These are phyloP conservation scores for Sarcodon sp. DNA, from an alignment of 768 basidiomycete genomes.

Conservation along the genomic window DNA sequence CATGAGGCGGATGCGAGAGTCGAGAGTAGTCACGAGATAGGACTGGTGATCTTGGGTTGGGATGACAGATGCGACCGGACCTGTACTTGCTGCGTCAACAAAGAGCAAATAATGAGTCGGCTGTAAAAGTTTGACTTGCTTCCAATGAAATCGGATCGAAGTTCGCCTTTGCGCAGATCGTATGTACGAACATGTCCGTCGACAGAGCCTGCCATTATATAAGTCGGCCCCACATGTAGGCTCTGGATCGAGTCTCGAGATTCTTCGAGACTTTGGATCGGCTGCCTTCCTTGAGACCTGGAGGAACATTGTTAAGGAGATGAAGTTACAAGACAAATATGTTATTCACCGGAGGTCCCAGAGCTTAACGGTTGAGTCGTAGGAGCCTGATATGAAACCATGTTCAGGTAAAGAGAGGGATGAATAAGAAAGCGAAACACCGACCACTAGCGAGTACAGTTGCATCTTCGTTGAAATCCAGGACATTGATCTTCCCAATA, in stretches of 20 bases:
- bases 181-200: slow-evolving; percentile 91
- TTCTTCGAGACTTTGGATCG: slow-evolving; percentile 87
- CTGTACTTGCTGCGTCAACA: slow-evolving; percentile 23
- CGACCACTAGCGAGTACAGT: slow-evolving; percentile 81
- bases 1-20: slow-evolving; percentile 77
- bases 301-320: not conserved
- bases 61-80: slow-evolving; percentile 76
- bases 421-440: slow-evolving; percentile 7
- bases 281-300: slow-evolving; percentile 65
- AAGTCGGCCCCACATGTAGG: slow-evolving; percentile 51
- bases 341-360: slow-evolving; percentile 78
- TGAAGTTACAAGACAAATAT: not conserved
- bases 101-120: not conserved
- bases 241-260: slow-evolving; percentile 81
- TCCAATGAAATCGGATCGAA: slow-evolving; percentile 83
- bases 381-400: slow-evolving; percentile 49
- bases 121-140: slow-evolving; percentile 35
- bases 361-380: slow-evolving; percentile 79
- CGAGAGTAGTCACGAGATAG: slow-evolving; percentile 71
- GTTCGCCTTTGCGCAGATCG: slow-evolving; percentile 87
- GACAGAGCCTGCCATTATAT: slow-evolving; percentile 72
- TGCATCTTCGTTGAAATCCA: slow-evolving; percentile 84
- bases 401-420: not conserved
- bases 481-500: slow-evolving; percentile 79
- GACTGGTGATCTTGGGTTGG: slow-evolving; percentile 74